These are phyloP conservation scores for Clitopilus hobsonii DNA, from an alignment of 768 basidiomycete species.

Conservation along the genomic window DNA sequence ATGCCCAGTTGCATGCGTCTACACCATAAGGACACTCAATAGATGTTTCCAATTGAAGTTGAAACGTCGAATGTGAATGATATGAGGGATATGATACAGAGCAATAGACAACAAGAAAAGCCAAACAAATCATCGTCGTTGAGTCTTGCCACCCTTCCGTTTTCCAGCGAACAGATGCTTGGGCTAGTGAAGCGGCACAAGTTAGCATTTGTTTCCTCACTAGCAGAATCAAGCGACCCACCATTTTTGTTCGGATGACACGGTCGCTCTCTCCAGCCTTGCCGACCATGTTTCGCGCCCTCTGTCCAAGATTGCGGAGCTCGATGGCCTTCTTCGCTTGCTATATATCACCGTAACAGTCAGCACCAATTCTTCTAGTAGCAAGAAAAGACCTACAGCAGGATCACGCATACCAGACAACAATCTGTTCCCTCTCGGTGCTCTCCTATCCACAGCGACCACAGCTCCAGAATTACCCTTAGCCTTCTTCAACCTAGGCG, in stretches of 20 bases:
- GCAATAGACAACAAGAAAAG: neutral
- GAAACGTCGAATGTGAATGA: too few relatives aligned
- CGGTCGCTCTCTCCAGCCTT: constrained; percentile 91
- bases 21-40: neutral
- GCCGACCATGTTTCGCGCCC: constrained; percentile 82
- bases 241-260: constrained; percentile 79
- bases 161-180: constrained; percentile 86
- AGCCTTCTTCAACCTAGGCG: constrained; percentile 50
- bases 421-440: constrained; percentile 68
- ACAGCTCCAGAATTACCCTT: constrained; percentile 62
- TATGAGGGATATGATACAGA: neutral
- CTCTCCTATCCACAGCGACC: constrained; percentile 42
- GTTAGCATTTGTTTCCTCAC: neutral
- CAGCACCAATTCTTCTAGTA: neutral
- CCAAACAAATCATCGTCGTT: constrained; percentile 46
- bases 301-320: constrained; percentile 82
- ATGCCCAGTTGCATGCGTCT: neutral
- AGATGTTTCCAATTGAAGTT: too few relatives aligned
- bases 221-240: constrained; percentile 31
- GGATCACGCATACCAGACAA: constrained; percentile 77
- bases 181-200: constrained; percentile 43
- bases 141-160: constrained; percentile 79
- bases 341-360: constrained; percentile 28
- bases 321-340: constrained; percentile 79
- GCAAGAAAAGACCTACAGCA: constrained; percentile 40